Percentiles rank a stretch among this genome's conserved stretches.
These are phyloP conservation scores for Rosa lucieae DNA, from an alignment of 306 rosid species.

Conservation along the genomic window DNA sequence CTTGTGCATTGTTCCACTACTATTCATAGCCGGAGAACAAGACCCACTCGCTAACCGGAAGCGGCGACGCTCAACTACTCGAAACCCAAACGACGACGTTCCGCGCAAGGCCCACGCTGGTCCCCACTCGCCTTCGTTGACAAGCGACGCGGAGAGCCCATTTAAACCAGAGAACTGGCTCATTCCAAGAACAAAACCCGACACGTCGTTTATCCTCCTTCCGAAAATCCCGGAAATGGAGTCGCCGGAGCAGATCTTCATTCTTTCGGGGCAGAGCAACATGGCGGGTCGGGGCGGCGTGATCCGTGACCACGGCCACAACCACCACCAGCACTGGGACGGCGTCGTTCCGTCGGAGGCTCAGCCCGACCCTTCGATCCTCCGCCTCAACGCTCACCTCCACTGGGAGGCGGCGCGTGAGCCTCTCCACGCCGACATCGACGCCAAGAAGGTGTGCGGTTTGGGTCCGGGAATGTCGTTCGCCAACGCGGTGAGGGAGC, in stretches of 20 bases:
- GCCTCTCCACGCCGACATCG: slow-evolving; percentile 83
- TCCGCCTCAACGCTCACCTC: slow-evolving; percentile 55
- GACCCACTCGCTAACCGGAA: not conserved
- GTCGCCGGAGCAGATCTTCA: slow-evolving; percentile 50
- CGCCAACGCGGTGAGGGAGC: slow-evolving; percentile 51
- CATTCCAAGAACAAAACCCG: not conserved
- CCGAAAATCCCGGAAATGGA: slow-evolving; percentile 3
- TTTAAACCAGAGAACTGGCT: not conserved
- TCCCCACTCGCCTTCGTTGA: not conserved
- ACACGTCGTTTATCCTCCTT: not conserved
- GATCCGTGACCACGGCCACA: slow-evolving; percentile 18
- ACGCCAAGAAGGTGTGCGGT: slow-evolving; percentile 54
- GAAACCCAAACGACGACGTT: not conserved
- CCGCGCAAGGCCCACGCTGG: not conserved
- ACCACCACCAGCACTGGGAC: slow-evolving; percentile 51
- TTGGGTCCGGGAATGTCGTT: slow-evolving; percentile 83
- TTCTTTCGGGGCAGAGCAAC: slow-evolving; percentile 91
- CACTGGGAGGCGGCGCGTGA: slow-evolving; percentile 70
- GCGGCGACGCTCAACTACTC: not conserved
- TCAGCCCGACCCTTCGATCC: slow-evolving; percentile 46
- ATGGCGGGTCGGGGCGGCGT: slow-evolving; percentile 90
- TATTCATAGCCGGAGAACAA: not conserved
- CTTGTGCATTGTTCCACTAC: not conserved
- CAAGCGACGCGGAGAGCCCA: not conserved
- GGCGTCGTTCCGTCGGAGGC: slow-evolving; percentile 64